A percentile compares a stretch with the other conserved stretches of the same genome.
phyloP scores from a whole-genome alignment of 345 rosid genomes.

The Ceriops decandra region DNA sequence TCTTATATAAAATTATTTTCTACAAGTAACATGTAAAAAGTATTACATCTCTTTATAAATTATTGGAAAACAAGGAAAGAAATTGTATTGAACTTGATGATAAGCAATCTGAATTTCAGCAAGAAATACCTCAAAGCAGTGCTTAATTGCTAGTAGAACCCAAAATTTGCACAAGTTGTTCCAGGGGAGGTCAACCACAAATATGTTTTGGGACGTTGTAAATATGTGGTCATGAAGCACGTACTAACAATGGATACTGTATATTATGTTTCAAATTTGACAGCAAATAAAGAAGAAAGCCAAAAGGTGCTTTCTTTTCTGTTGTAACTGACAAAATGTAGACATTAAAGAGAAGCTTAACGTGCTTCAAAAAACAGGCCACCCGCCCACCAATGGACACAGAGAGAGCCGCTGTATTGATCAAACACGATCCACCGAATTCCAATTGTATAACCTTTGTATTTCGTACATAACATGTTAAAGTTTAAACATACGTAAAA shows the following conservation, averaged over 20 bases:
- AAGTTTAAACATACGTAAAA: too few relatives aligned
- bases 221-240: constrained; percentile 9
- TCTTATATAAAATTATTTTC: too few relatives aligned
- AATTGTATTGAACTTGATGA: constrained; percentile 31
- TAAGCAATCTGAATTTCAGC: constrained; percentile 34
- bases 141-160: neutral
- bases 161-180: neutral
- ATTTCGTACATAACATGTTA: too few relatives aligned
- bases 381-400: too few relatives aligned
- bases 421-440: too few relatives aligned
- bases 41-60: too few relatives aligned
- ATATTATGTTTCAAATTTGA: constrained; percentile 5
- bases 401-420: too few relatives aligned
- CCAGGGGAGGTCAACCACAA: constrained; percentile 4
- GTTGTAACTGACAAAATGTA: too few relatives aligned
- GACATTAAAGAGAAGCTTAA: too few relatives aligned
- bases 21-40: too few relatives aligned
- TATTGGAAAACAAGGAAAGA: constrained; percentile 15
- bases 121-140: neutral
- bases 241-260: constrained; percentile 1
- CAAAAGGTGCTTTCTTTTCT: neutral
- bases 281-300: constrained; percentile 6
- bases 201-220: constrained; percentile 20
- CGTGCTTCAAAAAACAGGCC: too few relatives aligned
- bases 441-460: too few relatives aligned